Evolutionary conservation across 805 yeast genomes (phyloP).

Genomic region (Metschnikowia drakensbergensis): DNA sequence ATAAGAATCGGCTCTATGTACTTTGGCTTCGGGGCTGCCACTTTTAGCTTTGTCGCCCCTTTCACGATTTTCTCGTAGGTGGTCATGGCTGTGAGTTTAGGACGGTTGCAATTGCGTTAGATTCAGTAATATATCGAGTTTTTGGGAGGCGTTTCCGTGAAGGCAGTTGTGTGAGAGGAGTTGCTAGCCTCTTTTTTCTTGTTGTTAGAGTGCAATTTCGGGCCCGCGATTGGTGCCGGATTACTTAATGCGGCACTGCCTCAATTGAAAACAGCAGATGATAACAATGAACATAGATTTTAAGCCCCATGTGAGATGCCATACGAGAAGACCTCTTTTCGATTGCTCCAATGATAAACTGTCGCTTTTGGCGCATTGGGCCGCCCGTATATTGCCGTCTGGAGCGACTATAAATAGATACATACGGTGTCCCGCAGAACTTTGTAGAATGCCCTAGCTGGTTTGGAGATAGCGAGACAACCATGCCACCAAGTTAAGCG

Average conservation of each 20-base stretch:
- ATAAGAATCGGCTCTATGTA: slow-evolving; percentile 89
- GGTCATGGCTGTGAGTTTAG: slow-evolving; percentile 11
- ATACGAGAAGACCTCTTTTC: background rate
- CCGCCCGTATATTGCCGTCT: no score
- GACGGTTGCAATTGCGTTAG: background rate
- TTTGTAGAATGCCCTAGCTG: no score
- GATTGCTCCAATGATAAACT: no score
- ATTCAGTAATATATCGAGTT: background rate
- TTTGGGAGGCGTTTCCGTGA: background rate
- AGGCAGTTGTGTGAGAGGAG: background rate
- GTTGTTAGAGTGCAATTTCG: slow-evolving; percentile 3
- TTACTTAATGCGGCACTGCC: slow-evolving; percentile 2
- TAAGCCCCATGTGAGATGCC: no score
- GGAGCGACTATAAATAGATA: no score
- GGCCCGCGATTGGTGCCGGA: slow-evolving; percentile 6
- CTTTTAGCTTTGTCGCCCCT: slow-evolving; percentile 48
- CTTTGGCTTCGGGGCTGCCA: slow-evolving; percentile 97
- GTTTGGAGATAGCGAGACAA: no score
- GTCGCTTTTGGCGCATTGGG: no score
- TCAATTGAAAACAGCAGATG: background rate
- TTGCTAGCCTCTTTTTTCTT: slow-evolving; percentile 3
- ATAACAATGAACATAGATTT: background rate
- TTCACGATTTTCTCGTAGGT: slow-evolving; percentile 68
- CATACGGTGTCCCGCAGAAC: no score
- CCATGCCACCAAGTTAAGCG: no score